Conservation (phyloP, 2,329 filamentous ascomycete species). For the Escovopsis sp. region DNA sequence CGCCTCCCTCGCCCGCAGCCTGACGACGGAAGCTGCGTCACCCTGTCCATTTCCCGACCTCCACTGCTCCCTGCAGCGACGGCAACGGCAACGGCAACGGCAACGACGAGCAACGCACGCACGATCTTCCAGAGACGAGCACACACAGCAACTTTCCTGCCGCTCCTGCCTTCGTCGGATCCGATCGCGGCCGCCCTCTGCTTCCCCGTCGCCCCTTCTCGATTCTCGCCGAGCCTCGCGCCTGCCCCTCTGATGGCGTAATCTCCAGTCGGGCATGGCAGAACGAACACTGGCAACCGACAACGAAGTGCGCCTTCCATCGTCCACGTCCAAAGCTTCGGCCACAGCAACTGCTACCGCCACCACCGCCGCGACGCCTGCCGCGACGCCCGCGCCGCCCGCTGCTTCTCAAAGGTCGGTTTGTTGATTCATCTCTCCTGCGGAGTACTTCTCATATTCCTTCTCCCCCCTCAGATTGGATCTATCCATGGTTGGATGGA, state of each 20-base stretch:
- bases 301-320: constrained; percentile 39
- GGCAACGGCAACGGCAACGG: no score
- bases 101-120: no score
- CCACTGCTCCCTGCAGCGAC: no score
- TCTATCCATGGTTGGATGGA: neutral
- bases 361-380: constrained; percentile 1
- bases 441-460: no score
- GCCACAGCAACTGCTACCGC: constrained; percentile 4
- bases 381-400: constrained; percentile 3
- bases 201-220: neutral
- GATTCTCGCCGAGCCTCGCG: constrained; percentile 12
- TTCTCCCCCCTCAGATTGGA: no score
- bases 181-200: neutral
- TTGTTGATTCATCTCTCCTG: no score
- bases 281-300: constrained; percentile 43
- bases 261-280: constrained; percentile 49
- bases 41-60: no score
- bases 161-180: no score
- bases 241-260: constrained; percentile 45
- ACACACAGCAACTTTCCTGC: no score
- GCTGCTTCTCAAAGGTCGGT: constrained; percentile 11
- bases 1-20: no score
- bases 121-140: no score
- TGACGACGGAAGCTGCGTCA: no score
- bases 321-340: constrained; percentile 20